Percentiles rank a stretch among this genome's conserved stretches.
These are phyloP conservation scores for Huntiella abstrusa DNA, from an alignment of 2,329 filamentous ascomycete species.

Conservation along the genomic window DNA sequence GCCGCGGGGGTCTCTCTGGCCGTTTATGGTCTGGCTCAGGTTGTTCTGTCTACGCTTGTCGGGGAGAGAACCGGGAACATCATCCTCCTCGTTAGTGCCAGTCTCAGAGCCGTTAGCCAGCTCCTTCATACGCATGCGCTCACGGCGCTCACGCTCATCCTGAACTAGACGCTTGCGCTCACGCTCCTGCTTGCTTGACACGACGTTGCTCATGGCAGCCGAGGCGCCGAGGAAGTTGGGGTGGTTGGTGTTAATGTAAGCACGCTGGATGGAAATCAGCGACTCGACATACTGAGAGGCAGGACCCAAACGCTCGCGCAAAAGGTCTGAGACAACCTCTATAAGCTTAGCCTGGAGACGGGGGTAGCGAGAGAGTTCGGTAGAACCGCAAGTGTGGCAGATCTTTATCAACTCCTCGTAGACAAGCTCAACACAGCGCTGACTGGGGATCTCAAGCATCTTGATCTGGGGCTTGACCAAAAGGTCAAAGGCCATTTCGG, in stretches of 20 bases:
- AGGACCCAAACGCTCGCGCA: constrained; percentile 80
- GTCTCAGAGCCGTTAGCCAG: constrained; percentile 50
- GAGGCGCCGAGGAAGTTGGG: constrained; percentile 95
- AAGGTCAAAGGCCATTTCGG: constrained; percentile 91
- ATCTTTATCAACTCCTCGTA: constrained; percentile 99
- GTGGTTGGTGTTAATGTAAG: constrained; percentile 99
- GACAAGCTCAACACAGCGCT: constrained; percentile 91
- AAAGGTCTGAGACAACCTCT: constrained; percentile 88
- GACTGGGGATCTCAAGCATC: constrained; percentile 80
- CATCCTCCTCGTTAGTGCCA: constrained; percentile 16
- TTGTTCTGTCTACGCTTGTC: constrained; percentile 6
- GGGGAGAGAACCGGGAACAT: constrained; percentile 14
- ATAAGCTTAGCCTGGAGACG: constrained; percentile 91
- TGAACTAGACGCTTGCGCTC: constrained; percentile 65
- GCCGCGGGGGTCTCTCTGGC: constrained; percentile 32
- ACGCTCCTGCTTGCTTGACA: constrained; percentile 83
- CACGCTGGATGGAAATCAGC: constrained; percentile 87
- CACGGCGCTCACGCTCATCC: constrained; percentile 72
- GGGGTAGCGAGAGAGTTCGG: constrained; percentile 79
- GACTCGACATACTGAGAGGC: constrained; percentile 86
- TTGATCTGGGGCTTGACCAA: constrained; percentile 98
- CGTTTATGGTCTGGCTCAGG: background rate
- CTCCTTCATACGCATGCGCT: constrained; percentile 68
- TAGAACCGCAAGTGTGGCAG: constrained; percentile 93
- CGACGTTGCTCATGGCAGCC: constrained; percentile 92